phyloP scores from a whole-genome alignment of 176 grass and related monocot genomes.

The Neostapfia colusana region DNA sequence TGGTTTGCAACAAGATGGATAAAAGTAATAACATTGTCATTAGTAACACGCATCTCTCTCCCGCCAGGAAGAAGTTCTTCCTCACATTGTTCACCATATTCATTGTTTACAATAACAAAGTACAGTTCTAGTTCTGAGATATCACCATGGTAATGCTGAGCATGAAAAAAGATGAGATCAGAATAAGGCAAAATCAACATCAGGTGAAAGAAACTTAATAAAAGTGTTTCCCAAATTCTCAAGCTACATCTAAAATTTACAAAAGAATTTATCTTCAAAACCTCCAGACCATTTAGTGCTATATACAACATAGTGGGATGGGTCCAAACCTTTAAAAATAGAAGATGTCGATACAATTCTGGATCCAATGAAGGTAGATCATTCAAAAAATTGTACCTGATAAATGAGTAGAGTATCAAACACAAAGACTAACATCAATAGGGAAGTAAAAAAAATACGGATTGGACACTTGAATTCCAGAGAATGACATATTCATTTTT shows the following conservation, averaged over 20 bases:
- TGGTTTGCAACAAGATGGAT: slow-evolving; percentile 97
- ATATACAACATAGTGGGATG: slow-evolving; percentile 12
- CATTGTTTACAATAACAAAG: slow-evolving; percentile 96
- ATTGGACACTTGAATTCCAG: too few species aligned
- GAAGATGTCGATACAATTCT: slow-evolving; percentile 93
- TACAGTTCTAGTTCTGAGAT: slow-evolving; percentile 88
- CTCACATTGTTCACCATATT: slow-evolving; percentile 97
- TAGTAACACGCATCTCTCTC: slow-evolving; percentile 77
- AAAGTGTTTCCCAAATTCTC: not conserved
- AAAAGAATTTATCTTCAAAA: slow-evolving; percentile 19
- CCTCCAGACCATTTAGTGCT: slow-evolving; percentile 14
- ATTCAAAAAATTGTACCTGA: slow-evolving; percentile 93
- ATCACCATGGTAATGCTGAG: slow-evolving; percentile 83
- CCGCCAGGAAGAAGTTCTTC: slow-evolving; percentile 92
- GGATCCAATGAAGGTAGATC: slow-evolving; percentile 97
- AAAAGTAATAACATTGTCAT: slow-evolving; percentile 98
- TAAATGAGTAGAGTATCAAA: slow-evolving; percentile 35
- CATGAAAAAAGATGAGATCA: slow-evolving; percentile 23
- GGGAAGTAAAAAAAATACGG: too few species aligned
- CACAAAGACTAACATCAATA: not conserved
- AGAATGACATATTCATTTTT: too few species aligned
- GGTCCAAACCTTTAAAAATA: slow-evolving; percentile 81
- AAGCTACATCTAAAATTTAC: slow-evolving; percentile 10
- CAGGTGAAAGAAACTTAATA: not conserved
- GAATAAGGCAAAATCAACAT: not conserved